Evolutionary conservation across 495 filamentous ascomycete species (phyloP), one percentile per base, ranked within the genome.

Genomic region (Talaromyces proteolyticus): DNA sequence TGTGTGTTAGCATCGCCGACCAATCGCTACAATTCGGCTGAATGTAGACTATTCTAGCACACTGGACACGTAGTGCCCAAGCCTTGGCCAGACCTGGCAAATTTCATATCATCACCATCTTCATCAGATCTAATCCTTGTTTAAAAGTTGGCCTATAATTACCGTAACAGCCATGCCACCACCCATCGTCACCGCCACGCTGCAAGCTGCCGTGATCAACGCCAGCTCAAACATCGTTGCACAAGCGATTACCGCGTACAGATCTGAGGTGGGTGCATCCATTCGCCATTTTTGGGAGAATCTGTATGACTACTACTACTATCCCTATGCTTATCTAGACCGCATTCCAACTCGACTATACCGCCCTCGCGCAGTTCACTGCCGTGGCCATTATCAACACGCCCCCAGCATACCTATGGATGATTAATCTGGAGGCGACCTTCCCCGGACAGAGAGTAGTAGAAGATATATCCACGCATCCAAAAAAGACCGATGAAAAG

Each of bases 341-440:
- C 39, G 58, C 69, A 11, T 63, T 67, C 34, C 52, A 64, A 39
- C 53, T 91, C 49, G 73, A 87, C 67, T 68, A 62, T 45, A 65
- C 73, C 10, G 75, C 83, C 3, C 58, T 92, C 43, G 67, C 87
- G 53, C 86, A 89, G 52, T 95, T 93, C 63, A 69, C 84, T 39
- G 56, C 91, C 26, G 94, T 81, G 64, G 73, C 82, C 10, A 57
- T 88, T 18, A 53, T 94, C 44, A 80, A 72, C 50, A 82, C 82
- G 6, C 91, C 91, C 1, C 80, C 87, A 23, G 91, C 90, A 62
- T 88, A 87, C 59, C 63, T 90, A 49, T 96, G 89, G 89, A 85
- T 85, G 53, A 67, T 65, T 29, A 72, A 60, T 19, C 66, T 83
- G 25, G 79, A 83, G 55, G 52, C 62, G 6, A 50, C 46, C 4